These are phyloP conservation scores for Wallacemonas sp. DNA, from an alignment of 208 protist species.

Conservation along the genomic window DNA sequence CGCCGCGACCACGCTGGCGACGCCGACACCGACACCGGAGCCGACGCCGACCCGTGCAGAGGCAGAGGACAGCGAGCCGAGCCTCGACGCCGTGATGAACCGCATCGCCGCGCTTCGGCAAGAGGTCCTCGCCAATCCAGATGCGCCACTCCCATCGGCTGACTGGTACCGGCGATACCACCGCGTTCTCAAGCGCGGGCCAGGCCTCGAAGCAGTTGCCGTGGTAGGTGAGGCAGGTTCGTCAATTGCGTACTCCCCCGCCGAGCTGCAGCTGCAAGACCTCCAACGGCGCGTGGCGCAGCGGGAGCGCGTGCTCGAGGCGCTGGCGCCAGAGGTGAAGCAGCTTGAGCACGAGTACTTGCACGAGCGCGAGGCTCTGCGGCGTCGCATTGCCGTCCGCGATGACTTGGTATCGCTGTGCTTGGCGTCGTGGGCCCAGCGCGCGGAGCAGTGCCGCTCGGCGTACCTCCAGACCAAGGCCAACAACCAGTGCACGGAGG, in stretches of 20 bases:
- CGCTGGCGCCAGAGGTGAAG: constrained; percentile 25
- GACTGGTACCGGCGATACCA: neutral
- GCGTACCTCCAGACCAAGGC: constrained; percentile 41
- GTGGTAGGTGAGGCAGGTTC: neutral
- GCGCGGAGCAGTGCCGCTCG: constrained; percentile 24
- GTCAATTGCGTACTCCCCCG: neutral
- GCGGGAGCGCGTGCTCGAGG: constrained; percentile 30
- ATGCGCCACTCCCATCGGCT: neutral
- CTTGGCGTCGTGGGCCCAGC: constrained; percentile 40
- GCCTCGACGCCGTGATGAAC: neutral
- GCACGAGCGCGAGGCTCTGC: constrained; percentile 21
- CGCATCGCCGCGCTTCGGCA: neutral
- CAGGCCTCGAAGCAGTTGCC: neutral
- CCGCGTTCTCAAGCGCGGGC: neutral
- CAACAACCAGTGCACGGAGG: constrained; percentile 16
- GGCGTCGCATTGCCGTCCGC: constrained; percentile 38
- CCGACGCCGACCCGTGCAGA: neutral
- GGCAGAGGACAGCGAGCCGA: neutral
- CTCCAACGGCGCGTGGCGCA: constrained; percentile 32
- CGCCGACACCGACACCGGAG: neutral
- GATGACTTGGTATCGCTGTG: constrained; percentile 35
- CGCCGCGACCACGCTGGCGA: neutral
- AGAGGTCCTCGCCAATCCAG: neutral
- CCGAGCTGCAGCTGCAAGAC: constrained; percentile 23
- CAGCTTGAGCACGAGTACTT: constrained; percentile 28